Conservation (phyloP, 208 protist genomes). For the Hexamita inflata region DNA sequence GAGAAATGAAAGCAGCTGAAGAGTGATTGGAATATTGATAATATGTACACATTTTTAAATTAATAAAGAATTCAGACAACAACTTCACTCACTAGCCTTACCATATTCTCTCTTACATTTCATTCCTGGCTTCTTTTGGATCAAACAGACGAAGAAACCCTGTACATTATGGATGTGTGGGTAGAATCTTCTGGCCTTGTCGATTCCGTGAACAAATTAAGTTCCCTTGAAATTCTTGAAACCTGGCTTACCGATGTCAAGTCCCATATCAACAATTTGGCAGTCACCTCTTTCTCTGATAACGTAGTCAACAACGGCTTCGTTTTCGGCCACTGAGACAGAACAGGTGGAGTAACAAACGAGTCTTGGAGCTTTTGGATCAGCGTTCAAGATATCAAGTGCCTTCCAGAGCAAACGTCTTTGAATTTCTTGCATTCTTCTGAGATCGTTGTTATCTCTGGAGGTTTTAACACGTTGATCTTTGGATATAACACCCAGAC, state of each 20-base stretch:
- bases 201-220: conserved; percentile 55
- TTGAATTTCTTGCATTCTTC: conserved; percentile 68
- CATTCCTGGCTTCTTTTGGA: too few species aligned
- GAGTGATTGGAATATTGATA: too few species aligned
- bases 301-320: conserved; percentile 87
- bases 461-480: conserved; percentile 81
- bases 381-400: conserved; percentile 75
- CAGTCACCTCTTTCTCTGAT: conserved; percentile 69
- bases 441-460: conserved; percentile 69
- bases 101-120: too few species aligned
- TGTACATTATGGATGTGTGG: conserved; percentile 98
- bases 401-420: conserved; percentile 82
- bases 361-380: conserved; percentile 65
- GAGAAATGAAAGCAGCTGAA: too few species aligned
- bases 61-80: too few species aligned
- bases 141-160: conserved; percentile 84
- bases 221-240: conserved; percentile 63
- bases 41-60: too few species aligned
- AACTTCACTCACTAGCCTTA: too few species aligned
- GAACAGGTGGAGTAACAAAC: conserved; percentile 96
- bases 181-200: conserved; percentile 61
- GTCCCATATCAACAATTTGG: conserved; percentile 70
- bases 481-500: conserved; percentile 88
- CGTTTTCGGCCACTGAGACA: conserved; percentile 88
- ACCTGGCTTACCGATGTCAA: conserved; percentile 75